Percentiles rank a stretch among this genome's conserved stretches.
phyloP scores from a whole-genome alignment of 345 rosid genomes.

The Eucalyptus sp. region DNA sequence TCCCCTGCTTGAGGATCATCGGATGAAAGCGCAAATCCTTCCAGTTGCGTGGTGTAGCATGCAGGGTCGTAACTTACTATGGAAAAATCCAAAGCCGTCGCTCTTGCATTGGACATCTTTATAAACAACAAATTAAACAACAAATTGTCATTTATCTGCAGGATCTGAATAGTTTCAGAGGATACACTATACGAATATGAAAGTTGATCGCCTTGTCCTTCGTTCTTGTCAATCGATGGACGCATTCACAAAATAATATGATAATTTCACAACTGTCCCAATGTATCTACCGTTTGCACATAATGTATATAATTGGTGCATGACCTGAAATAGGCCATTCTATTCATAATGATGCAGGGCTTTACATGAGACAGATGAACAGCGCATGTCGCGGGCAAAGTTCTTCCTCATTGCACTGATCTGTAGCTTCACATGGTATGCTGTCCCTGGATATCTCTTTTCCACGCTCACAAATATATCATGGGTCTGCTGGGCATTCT shows the following conservation, averaged over 20 bases:
- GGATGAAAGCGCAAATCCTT: neutral
- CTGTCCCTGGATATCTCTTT: constrained; percentile 77
- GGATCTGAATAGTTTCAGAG: neutral
- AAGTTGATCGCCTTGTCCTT: neutral
- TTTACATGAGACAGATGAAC: constrained; percentile 73
- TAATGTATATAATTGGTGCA: neutral
- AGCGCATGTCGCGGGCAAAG: constrained; percentile 55
- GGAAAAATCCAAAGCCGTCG: neutral
- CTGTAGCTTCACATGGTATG: constrained; percentile 71
- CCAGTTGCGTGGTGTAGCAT: neutral
- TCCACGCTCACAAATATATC: constrained; percentile 73
- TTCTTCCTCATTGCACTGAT: constrained; percentile 68
- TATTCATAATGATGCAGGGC: constrained; percentile 31
- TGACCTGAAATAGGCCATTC: neutral
- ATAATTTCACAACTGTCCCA: neutral
- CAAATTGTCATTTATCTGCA: neutral
- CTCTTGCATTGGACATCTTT: neutral
- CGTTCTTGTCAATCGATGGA: neutral
- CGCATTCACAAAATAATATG: neutral
- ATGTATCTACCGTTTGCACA: neutral
- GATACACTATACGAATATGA: neutral
- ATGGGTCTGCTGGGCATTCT: constrained; percentile 83
- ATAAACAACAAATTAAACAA: neutral
- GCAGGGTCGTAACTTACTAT: neutral
- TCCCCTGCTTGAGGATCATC: neutral